A percentile compares a stretch with the other conserved stretches of the same genome.
phyloP scores from a whole-genome alignment of 2,329 filamentous ascomycete genomes.

The Hawksworthiomyces lignivorus region DNA sequence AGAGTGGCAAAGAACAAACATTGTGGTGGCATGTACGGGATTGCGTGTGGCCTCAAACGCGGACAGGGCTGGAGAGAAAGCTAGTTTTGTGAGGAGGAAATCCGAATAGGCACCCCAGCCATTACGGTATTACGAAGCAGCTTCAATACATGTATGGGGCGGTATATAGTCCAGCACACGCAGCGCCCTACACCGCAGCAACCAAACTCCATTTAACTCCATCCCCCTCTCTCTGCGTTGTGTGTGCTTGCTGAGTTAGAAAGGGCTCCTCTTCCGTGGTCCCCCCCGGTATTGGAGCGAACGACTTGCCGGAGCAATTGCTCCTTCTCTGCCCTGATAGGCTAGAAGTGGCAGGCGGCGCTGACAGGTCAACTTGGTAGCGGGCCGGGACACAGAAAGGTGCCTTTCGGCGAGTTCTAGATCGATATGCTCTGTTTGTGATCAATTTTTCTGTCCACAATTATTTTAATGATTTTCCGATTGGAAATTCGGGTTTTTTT shows the following conservation, averaged over 20 bases:
- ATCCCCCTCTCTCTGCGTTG: background rate
- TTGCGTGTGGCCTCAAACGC: background rate
- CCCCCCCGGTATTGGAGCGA: background rate
- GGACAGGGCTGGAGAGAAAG: slow-evolving; percentile 3
- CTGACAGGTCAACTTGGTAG: slow-evolving; percentile 6
- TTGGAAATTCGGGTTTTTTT: too few relatives aligned
- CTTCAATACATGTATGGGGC: background rate
- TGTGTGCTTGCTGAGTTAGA: slow-evolving; percentile 6
- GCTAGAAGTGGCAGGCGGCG: slow-evolving; percentile 6
- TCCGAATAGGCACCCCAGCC: background rate
- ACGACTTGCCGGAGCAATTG: slow-evolving; percentile 13
- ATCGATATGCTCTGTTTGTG: background rate
- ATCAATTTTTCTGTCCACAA: too few relatives aligned
- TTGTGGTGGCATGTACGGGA: background rate
- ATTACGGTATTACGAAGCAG: background rate
- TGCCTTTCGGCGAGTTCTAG: slow-evolving; percentile 2
- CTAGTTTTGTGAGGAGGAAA: too few relatives aligned
- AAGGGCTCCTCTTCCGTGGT: background rate
- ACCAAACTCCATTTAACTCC: background rate
- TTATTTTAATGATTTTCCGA: too few relatives aligned
- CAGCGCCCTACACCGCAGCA: background rate
- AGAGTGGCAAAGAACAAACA: slow-evolving; percentile 1
- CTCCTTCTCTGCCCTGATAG: slow-evolving; percentile 14
- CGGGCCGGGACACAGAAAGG: slow-evolving; percentile 4
- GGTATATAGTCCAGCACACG: slow-evolving; percentile 2